Base-by-base conservation (phyloP, 2,329 filamentous ascomycete species). In the Alternaria atra region DNA sequence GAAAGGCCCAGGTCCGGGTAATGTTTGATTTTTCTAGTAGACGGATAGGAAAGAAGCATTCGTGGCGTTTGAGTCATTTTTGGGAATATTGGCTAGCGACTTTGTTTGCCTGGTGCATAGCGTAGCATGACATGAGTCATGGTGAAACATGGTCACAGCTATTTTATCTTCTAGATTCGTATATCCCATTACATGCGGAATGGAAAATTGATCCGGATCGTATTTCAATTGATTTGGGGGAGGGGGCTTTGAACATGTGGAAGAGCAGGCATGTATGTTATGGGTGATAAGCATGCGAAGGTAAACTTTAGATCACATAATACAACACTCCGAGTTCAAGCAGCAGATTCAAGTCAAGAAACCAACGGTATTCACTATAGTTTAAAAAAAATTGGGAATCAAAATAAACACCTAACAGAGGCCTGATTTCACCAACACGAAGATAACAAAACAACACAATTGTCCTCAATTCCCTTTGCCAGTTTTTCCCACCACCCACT, bases 1-100 rank as follows among this genome's bases (percentile, higher is more conserved):
- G 25, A 77, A 77, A 39, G 76, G 75, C 1, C 72, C 75, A 2
- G 76, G 76, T 9, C 73, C 74, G 20, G 70, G 65, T 57, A 79
- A 78, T 67, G 76, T 77, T 17, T 79, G 65, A 72, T 42, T 64
- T 17, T 39, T 35, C 29, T 39, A 55, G 32, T 39, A 50, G 23
- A n/a, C 13, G 15, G 32, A 20, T 37, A 25, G 34, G 25, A 39
- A 30, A 37, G 40, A 35, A 44, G 52, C 52, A 48, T 55, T 40
- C n/a, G 34, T 32, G 53, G 53, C 53, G 53, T 55, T 50, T 53
- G 32, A 50, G 30, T 50, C 46, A n/a, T 50, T 32, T 50, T 37
- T 37, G 46, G 32, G 17, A 50, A 25, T 50, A 27, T 8, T n/a
- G 34, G 46, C 20, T 37, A 37, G 46, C 46, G 46, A 50, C 46